Base-by-base conservation (phyloP, 768 basidiomycete species). In the Mycena galericulata region DNA sequence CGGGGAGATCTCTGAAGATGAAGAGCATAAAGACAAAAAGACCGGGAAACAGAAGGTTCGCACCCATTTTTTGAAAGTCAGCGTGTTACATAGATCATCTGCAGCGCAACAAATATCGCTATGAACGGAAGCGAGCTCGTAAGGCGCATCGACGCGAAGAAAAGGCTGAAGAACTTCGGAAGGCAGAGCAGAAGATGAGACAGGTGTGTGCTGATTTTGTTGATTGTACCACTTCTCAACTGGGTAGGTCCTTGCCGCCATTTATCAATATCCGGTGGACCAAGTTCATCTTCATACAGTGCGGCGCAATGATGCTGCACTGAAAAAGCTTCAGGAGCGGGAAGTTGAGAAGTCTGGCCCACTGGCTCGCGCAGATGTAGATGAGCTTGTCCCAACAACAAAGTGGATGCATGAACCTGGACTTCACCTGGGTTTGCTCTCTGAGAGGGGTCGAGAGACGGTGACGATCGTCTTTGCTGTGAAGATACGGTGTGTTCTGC, bases 381-480 rank as follows among this genome's bases (percentile, higher is more conserved):
- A 65, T 14, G 29, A 57, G 27, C 14, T 65, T 10, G 1, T 27
- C 12, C 63, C 63, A 1, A 20, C 18, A 9, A 4, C 18, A 12
- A 5, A 2, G 2, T 67, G 65, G 65, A 59, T 67, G 2, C 27
- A 67, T 46, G 58, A 67, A 32, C 51, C 57, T 0, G 65, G 65
- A 0, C 30, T 67, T 22, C 65, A 67, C 18, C 38, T 67, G 10
- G 65, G 65, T 2, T 55, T 59, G 6, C 47, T 67, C 10, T 34
- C 41, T 17, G 46, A 47, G n/a, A 15, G 17, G 6, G 56, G 32
- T 20, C 22, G 18, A 14, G 24, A n/a, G 12, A 30, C 49, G 6
- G 40, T 46, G 3, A 54, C 36, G 0, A 1, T 67, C 4, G 50
- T 60, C 1, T 51, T 67, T 22, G 65, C 49, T 4, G 65, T 67